Evolutionary conservation across 495 filamentous ascomycete genomes (phyloP), one percentile per base, ranked within the genome.

Genomic region (Penicillium cataractarum): DNA sequence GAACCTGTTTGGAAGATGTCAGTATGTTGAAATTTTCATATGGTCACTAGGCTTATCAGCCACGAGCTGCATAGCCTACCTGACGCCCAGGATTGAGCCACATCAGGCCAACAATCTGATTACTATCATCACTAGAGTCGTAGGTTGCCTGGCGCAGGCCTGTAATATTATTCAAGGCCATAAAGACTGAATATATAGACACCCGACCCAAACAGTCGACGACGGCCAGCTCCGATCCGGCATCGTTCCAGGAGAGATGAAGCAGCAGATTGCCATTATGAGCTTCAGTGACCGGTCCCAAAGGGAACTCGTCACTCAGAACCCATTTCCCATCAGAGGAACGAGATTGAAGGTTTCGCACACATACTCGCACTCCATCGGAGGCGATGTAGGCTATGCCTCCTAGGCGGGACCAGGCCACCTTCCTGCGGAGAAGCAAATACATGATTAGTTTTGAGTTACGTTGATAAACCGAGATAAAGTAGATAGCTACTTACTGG

Each of bases 371-470:
- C 24, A 81, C 81, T 24, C 89, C 88, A 72, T 91, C 86, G n/a
- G 83, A 74, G 24, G 87, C 84, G 66, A 98, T 89, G 58, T 88
- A 88, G 31, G 94, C 94, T 72, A 98, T 90, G 67, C 87, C 92
- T 58, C 95, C 95, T 69, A 87, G 80, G 59, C 89, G 91, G 19
- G 95, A 97, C 96, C 96, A 98, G 52, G 89, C 89, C 56, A 97
- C 84, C 63, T 84, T 89, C 66, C 92, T 97, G 66, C 15, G 31
- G 17, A 22, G 1, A 31, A 17, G 17, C 29, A 12, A 46, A 15
- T 31, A 3, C 21, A 54, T 21, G 51, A 48, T 48, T 26, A 19
- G 24, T 50, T 29, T 50, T 21, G 24, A 26, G 1, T 6, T 9
- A 6, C 12, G 3, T 12, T 1, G 9, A 26, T 15, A 21, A 9